Conservation (phyloP, 2,329 filamentous ascomycete species). For the Leptographium galeiforme region DNA sequence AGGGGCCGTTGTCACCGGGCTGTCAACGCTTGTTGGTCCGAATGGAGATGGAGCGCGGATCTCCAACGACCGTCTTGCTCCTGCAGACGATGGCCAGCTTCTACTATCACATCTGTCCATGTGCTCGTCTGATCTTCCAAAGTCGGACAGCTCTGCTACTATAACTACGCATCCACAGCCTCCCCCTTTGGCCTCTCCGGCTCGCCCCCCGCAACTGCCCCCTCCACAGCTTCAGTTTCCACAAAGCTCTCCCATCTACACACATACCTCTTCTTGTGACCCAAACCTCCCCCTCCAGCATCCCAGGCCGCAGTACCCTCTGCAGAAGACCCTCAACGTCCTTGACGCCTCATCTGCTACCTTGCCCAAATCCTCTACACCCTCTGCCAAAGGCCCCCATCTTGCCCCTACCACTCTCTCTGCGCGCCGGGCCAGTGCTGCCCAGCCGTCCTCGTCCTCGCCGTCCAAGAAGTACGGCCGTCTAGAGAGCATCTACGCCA, state of each 20-base stretch:
- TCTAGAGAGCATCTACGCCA: constrained; percentile 18
- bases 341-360: not conserved
- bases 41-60: not conserved
- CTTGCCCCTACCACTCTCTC: not conserved
- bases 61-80: not conserved
- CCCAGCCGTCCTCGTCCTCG: not conserved
- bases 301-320: not conserved
- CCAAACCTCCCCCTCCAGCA: constrained; percentile 11
- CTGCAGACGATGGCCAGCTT: constrained; percentile 17
- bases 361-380: too few species aligned
- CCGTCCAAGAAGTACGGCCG: constrained; percentile 15
- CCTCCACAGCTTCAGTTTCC: constrained; percentile 2
- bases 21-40: not conserved
- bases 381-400: too few species aligned
- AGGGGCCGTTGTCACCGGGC: not conserved
- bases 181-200: not conserved
- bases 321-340: not conserved
- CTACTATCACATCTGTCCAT: constrained; percentile 20
- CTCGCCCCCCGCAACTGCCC: not conserved
- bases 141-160: constrained; percentile 7
- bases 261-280: not conserved
- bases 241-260: constrained; percentile 6
- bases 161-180: constrained; percentile 5
- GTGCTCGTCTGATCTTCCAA: not conserved
- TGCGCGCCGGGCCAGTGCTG: not conserved